A percentile compares a stretch with the other conserved stretches of the same genome.
Conservation (phyloP, 2,329 filamentous ascomycete genomes). For the Verruconis gallopava region DNA sequence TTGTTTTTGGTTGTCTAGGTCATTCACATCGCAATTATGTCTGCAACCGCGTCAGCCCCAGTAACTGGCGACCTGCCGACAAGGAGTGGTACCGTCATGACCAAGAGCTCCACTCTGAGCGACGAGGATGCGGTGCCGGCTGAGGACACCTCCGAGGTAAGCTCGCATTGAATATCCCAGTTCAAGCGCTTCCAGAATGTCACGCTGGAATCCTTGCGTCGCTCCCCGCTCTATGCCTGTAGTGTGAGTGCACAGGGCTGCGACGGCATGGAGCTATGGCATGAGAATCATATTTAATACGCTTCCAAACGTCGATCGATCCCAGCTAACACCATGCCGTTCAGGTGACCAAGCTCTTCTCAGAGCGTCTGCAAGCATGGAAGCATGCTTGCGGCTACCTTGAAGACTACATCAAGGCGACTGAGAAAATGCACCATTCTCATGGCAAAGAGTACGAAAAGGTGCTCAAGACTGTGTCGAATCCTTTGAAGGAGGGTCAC, state of each 20-base stretch:
- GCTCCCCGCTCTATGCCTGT: background rate
- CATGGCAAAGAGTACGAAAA: conserved; percentile 94
- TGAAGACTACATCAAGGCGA: conserved; percentile 75
- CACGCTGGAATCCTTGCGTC: background rate
- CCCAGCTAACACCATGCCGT: too few species aligned
- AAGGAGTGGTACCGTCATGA: conserved; percentile 5
- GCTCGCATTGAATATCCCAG: too few species aligned
- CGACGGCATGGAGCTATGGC: background rate
- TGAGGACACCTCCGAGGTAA: conserved; percentile 37
- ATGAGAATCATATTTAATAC: too few species aligned
- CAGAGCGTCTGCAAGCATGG: conserved; percentile 85
- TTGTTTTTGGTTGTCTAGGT: too few species aligned
- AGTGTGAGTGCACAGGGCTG: conserved; percentile 3
- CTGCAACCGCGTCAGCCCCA: background rate
- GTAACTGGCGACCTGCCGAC: conserved; percentile 5
- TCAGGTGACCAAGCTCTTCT: conserved; percentile 52
- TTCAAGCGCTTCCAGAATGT: background rate
- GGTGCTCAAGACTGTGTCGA: conserved; percentile 80
- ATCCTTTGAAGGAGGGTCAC: conserved; percentile 75
- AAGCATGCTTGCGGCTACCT: conserved; percentile 87
- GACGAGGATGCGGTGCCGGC: conserved; percentile 35
- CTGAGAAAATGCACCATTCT: conserved; percentile 73
- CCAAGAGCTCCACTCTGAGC: conserved; percentile 12
- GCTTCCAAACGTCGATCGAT: conserved; percentile 12
- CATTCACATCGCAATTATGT: too few species aligned